Evolutionary conservation across 805 yeast species (phyloP), one percentile per base, ranked within the genome.

Genomic region (Lipomyces anomalus): DNA sequence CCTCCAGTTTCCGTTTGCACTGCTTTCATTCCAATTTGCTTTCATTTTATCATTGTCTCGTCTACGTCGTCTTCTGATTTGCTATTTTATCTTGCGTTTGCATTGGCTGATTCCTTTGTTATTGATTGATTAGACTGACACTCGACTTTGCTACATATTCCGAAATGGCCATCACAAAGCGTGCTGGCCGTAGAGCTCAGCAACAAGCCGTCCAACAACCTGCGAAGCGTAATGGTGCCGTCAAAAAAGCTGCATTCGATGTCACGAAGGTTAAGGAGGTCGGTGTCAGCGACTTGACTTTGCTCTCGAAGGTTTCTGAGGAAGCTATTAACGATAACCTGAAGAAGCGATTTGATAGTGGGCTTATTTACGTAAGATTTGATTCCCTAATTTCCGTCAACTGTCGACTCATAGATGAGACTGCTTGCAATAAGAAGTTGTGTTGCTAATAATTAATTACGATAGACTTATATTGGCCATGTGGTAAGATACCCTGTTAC

Each of bases 261-360:
- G 67, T 82, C 28, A 70, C 79, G 43, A 88, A 88, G 69, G 86
- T 86, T 74, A 86, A 88, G 64, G 97, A 92, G 66, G 97, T 92
- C n/a, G 99, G 99, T 43, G 97, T 92, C 6, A 82, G 95, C 35
- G 99, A 92, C 66, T 72, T 92, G 60, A 92, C 99, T 0, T 69
- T 92, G 43, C 72, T 92, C 50, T 82, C 95, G 22, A 84, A 82
- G 50, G 90, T 92, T 59, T 75, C 92, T 37, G 97, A 92, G 63
- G 95, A 87, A 47, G 75, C 95, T 35, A 92, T 92, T 69, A 87
- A 88, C 61, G 95, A 89, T 17, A 92, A 92, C 65, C 70, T 92
- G 55, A 78, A 86, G 61, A 86, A 87, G 62, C 72, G 99, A 50
- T 92, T 92, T 65, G 78, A 82, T 68, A 88, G 88, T 61, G 92